These are phyloP conservation scores for Venturia carpophila DNA, from an alignment of 2,329 filamentous ascomycete species.

Conservation along the genomic window DNA sequence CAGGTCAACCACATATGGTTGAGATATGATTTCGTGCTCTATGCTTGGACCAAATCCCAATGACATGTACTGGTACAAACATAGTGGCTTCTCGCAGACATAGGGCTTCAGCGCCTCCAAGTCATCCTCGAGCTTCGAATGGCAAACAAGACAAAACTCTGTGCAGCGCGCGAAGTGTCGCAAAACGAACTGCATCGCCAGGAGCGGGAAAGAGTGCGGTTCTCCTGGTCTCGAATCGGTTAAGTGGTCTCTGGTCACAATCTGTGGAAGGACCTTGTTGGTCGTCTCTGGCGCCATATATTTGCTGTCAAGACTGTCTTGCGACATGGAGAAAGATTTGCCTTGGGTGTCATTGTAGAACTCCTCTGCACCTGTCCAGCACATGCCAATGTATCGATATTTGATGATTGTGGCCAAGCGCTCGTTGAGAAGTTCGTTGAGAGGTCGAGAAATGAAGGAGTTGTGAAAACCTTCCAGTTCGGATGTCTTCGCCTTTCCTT, in stretches of 20 bases:
- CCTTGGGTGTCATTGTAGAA: constrained; percentile 45
- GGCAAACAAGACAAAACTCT: constrained; percentile 81
- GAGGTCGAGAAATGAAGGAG: constrained; percentile 63
- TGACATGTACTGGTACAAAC: constrained; percentile 79
- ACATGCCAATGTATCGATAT: constrained; percentile 47
- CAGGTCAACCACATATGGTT: constrained; percentile 77
- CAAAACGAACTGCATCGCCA: constrained; percentile 66
- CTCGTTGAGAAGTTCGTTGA: constrained; percentile 60
- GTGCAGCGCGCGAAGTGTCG: constrained; percentile 73
- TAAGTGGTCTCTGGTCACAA: constrained; percentile 48
- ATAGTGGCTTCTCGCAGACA: constrained; percentile 68
- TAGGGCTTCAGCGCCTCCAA: constrained; percentile 65
- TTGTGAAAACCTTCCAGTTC: constrained; percentile 39
- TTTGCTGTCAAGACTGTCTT: constrained; percentile 33
- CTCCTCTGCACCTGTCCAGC: constrained; percentile 62
- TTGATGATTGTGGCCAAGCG: constrained; percentile 57
- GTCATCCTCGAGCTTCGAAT: constrained; percentile 55
- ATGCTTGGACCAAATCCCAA: constrained; percentile 80
- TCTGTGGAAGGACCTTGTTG: constrained; percentile 30
- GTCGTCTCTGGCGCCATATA: constrained; percentile 32
- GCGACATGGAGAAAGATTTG: constrained; percentile 21
- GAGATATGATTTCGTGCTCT: constrained; percentile 72
- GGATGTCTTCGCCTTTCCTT: not conserved
- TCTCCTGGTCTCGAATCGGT: constrained; percentile 24
- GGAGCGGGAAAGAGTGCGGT: constrained; percentile 47